Base-by-base conservation (phyloP, 768 basidiomycete genomes). In the Myochromella boudieri region DNA sequence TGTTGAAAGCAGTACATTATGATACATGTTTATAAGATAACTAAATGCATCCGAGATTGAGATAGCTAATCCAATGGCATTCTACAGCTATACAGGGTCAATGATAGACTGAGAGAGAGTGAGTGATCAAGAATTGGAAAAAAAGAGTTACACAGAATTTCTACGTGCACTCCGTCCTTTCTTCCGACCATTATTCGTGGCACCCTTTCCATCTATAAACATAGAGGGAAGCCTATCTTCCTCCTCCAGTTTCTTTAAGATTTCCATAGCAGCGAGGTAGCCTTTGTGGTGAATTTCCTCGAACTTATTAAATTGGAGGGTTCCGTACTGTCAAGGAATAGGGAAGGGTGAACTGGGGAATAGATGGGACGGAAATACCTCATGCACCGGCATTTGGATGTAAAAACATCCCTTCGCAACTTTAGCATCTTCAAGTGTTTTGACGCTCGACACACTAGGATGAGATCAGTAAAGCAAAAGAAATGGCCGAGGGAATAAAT, bases 341-440 rank as follows among this genome's bases (percentile, higher is more conserved):
- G 7, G 3, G 49, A 40, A 37, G 12, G 15, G 27, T 1, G 8
- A 11, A 20, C 1, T 25, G 11, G 24, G 44, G 39, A 15, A 26
- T 27, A 41, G 18, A 28, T 25, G 42, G 10, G 4, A 20, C 17
- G 31, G 17, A 59, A 74, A 51, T 56, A 91, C 90, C 68, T 91
- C 83, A 53, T 97, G 91, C 10, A 99, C 95, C 0, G 97, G 97
- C 87, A 98, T 90, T 49, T 82, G 80, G 66, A 97, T 84, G 60
- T 99, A 98, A 36, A 97, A 69, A 60, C 92, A 95, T 1, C 88
- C 91, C 7, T 86, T 87, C 2, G 86, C 78, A 5, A 81, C 79
- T 66, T 98, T 98, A n/a, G 93, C 95, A 53, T 95, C 94, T 64
- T 97, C 94, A 6, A 98, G 73, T 1, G 92, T 95, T 60, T 85